Conservation (phyloP, 2,329 filamentous ascomycete genomes). For the Microdochium trichocladiopsis region DNA sequence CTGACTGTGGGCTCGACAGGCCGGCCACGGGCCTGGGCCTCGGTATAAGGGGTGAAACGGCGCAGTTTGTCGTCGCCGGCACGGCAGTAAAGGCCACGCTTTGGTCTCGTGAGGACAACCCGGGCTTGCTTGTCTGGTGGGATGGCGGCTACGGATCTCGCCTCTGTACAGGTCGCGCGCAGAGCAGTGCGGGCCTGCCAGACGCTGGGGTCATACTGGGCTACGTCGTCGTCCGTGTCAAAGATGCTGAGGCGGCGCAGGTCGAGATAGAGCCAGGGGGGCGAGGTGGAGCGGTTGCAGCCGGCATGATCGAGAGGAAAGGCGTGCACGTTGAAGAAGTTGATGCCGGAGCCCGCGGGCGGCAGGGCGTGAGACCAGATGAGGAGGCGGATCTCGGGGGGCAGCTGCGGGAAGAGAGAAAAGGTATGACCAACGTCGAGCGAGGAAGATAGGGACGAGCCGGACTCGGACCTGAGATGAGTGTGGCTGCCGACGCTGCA, state of each 20-base stretch:
- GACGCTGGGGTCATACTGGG: slow-evolving; percentile 19
- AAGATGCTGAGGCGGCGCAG: slow-evolving; percentile 17
- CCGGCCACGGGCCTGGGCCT: neutral
- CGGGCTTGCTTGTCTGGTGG: slow-evolving; percentile 8
- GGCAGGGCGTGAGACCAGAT: slow-evolving; percentile 18
- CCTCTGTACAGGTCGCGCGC: slow-evolving; percentile 17
- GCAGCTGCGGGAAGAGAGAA: slow-evolving; percentile 13
- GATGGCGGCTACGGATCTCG: slow-evolving; percentile 13
- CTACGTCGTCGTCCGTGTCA: slow-evolving; percentile 15
- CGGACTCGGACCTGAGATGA: slow-evolving; percentile 1
- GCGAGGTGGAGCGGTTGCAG: slow-evolving; percentile 18
- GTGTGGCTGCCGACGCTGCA: neutral
- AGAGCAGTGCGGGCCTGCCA: slow-evolving; percentile 17
- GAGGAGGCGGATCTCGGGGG: slow-evolving; percentile 18
- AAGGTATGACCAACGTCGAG: slow-evolving; percentile 6
- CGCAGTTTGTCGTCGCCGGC: slow-evolving; percentile 17
- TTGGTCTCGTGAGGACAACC: slow-evolving; percentile 17
- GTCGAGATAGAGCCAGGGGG: slow-evolving; percentile 19
- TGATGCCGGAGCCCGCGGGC: slow-evolving; percentile 13
- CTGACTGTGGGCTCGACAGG: slow-evolving; percentile 10
- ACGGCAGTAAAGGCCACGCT: slow-evolving; percentile 16
- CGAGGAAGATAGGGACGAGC: slow-evolving; percentile 4
- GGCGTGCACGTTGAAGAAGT: slow-evolving; percentile 25
- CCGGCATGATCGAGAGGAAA: slow-evolving; percentile 21
- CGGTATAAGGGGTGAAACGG: slow-evolving; percentile 7